Conservation (phyloP, 352 stramenopile genomes). For the Aphanomyces astaci region DNA sequence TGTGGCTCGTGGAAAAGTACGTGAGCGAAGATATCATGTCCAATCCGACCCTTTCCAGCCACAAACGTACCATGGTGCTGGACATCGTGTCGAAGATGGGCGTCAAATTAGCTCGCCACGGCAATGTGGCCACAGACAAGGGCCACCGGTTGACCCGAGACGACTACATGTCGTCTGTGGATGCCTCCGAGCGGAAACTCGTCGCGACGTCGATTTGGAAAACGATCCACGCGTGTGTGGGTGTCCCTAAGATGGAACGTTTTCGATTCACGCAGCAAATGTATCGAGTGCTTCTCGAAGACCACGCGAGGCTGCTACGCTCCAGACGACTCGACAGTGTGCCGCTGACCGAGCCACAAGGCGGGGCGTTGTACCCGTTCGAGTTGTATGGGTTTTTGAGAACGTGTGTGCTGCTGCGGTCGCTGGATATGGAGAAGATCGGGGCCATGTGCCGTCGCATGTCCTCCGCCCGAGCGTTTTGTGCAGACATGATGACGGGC, state of each 20-base stretch:
- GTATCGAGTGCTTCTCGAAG: conserved; percentile 6
- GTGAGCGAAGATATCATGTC: neutral
- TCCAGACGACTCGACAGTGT: neutral
- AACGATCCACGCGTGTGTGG: neutral
- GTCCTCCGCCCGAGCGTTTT: neutral
- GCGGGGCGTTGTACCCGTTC: no score
- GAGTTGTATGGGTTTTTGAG: conserved; percentile 10
- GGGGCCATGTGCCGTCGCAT: conserved; percentile 13
- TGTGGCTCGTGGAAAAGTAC: conserved; percentile 16
- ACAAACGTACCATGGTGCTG: neutral
- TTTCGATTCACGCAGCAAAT: conserved; percentile 16
- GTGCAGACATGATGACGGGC: neutral
- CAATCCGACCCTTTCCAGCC: neutral
- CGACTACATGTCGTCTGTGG: conserved; percentile 10
- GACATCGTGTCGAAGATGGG: neutral
- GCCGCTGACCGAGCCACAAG: neutral
- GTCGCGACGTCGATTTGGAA: neutral
- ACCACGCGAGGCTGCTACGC: conserved; percentile 3
- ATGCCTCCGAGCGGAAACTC: neutral
- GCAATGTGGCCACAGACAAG: neutral
- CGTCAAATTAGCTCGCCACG: neutral
- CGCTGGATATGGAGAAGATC: conserved; percentile 3
- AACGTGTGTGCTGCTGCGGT: neutral
- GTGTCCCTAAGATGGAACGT: neutral
- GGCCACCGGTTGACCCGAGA: neutral